Conservation (phyloP, 2,329 filamentous ascomycete genomes). For the Parasarocladium wereldwijsianum region DNA sequence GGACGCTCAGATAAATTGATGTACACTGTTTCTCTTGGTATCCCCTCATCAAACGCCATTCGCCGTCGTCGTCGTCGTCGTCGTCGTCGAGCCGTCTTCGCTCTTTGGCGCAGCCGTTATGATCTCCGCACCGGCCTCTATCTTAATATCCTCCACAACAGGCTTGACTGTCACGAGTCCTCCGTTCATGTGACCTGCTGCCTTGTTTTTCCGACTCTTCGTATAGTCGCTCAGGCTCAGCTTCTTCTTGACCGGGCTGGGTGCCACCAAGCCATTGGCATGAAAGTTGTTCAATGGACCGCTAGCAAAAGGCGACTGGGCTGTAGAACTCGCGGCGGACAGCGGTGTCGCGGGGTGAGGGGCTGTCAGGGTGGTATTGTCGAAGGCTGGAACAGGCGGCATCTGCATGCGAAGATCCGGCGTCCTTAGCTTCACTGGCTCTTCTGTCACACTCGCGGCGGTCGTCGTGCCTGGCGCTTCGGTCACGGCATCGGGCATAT, state of each 20-base stretch:
- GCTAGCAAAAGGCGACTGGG: slow-evolving; percentile 1
- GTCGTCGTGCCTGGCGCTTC: slow-evolving; percentile 3
- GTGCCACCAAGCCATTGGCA: slow-evolving; percentile 29
- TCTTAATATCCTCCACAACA: slow-evolving; percentile 17
- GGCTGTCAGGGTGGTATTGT: slow-evolving; percentile 19
- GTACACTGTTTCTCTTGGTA: too few species aligned
- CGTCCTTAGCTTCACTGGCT: slow-evolving; percentile 20
- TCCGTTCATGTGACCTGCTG: slow-evolving; percentile 21
- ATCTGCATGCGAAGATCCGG: slow-evolving; percentile 39
- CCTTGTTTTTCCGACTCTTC: slow-evolving; percentile 42
- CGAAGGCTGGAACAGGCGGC: slow-evolving; percentile 38
- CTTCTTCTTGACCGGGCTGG: slow-evolving; percentile 53
- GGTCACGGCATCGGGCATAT: slow-evolving; percentile 1
- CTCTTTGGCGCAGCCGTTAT: slow-evolving; percentile 14
- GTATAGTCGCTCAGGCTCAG: slow-evolving; percentile 52
- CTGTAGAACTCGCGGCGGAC: slow-evolving; percentile 15
- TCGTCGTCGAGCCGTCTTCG: slow-evolving; percentile 11
- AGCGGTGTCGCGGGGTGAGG: slow-evolving; percentile 26
- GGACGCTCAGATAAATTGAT: too few species aligned
- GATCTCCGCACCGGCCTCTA: too few species aligned
- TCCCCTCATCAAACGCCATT: slow-evolving; percentile 14
- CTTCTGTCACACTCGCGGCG: slow-evolving; percentile 8
- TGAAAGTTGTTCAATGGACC: slow-evolving; percentile 19
- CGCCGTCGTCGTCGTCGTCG: slow-evolving; percentile 11
- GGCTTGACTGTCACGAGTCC: slow-evolving; percentile 17